Conservation (phyloP, 352 stramenopile genomes). For the Peronosclerospora sorghi region DNA sequence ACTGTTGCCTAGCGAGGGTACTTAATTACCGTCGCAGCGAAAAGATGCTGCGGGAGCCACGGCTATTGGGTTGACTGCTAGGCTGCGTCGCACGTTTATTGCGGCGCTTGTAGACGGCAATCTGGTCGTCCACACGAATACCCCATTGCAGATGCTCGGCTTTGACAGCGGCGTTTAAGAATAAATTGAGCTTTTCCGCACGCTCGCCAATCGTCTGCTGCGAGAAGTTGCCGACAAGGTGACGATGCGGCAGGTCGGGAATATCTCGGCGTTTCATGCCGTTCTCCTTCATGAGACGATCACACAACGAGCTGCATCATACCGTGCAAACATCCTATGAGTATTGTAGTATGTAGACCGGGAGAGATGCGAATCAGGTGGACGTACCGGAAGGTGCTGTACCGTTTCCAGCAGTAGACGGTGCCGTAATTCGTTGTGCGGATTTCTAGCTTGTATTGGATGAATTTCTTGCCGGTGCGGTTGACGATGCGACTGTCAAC, state of each 20-base stretch:
- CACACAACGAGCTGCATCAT: constrained; percentile 74
- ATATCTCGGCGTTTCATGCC: constrained; percentile 78
- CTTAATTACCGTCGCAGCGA: constrained; percentile 59
- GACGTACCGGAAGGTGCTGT: constrained; percentile 77
- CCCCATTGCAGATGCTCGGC: constrained; percentile 82
- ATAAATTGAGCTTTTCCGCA: constrained; percentile 80
- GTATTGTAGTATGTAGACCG: background rate
- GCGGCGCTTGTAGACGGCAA: constrained; percentile 83
- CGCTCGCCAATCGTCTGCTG: constrained; percentile 72
- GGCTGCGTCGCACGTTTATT: constrained; percentile 52
- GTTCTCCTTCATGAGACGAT: constrained; percentile 78
- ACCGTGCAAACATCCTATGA: background rate
- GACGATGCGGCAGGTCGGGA: constrained; percentile 69
- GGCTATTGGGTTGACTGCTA: constrained; percentile 23
- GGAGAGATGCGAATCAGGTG: background rate
- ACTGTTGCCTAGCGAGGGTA: constrained; percentile 2
- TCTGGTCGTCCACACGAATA: constrained; percentile 81
- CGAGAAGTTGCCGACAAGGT: constrained; percentile 79
- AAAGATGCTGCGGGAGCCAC: constrained; percentile 51
- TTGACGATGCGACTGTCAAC: constrained; percentile 80
- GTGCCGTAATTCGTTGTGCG: constrained; percentile 82
- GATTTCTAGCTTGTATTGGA: constrained; percentile 86
- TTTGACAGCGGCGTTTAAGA: constrained; percentile 60
- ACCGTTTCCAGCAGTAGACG: constrained; percentile 82
- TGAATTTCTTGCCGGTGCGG: constrained; percentile 78